A percentile compares a stretch with the other conserved stretches of the same genome.
Evolutionary conservation across 495 filamentous ascomycete genomes (phyloP).

Genomic region (Penicillium lividum): DNA sequence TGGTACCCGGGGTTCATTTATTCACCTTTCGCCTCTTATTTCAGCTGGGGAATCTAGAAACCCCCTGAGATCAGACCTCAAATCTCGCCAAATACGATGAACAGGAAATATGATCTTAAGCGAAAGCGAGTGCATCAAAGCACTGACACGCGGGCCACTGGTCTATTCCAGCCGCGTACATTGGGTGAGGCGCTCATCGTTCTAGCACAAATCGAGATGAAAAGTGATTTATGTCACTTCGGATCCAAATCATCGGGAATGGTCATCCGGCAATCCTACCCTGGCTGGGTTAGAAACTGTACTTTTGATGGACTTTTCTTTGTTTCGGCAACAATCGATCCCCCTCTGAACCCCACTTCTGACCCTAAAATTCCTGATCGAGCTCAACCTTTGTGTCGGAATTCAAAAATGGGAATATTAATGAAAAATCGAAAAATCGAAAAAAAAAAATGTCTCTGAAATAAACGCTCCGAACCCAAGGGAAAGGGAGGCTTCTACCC

Average conservation of each 20-base stretch:
- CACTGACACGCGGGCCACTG: background rate
- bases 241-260: no score
- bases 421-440: background rate
- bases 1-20: background rate
- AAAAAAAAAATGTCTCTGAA: conserved; percentile 3
- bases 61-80: conserved; percentile 33
- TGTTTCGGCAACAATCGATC: background rate
- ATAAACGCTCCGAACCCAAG: conserved; percentile 12
- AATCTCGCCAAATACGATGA: conserved; percentile 8
- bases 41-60: conserved; percentile 5
- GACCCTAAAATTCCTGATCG: background rate
- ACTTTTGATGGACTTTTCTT: conserved; percentile 19
- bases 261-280: no score
- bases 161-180: conserved; percentile 12
- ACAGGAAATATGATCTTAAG: conserved; percentile 2
- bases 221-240: background rate
- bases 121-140: conserved; percentile 15
- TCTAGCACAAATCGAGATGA: conserved; percentile 27
- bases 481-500: conserved; percentile 21
- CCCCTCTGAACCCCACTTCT: background rate
- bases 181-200: background rate
- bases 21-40: background rate
- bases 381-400: background rate
- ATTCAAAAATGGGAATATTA: background rate
- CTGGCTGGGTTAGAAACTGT: conserved; percentile 20